Conservation (phyloP, 2,329 filamentous ascomycete genomes). For the Colletotrichum plurivorum region DNA sequence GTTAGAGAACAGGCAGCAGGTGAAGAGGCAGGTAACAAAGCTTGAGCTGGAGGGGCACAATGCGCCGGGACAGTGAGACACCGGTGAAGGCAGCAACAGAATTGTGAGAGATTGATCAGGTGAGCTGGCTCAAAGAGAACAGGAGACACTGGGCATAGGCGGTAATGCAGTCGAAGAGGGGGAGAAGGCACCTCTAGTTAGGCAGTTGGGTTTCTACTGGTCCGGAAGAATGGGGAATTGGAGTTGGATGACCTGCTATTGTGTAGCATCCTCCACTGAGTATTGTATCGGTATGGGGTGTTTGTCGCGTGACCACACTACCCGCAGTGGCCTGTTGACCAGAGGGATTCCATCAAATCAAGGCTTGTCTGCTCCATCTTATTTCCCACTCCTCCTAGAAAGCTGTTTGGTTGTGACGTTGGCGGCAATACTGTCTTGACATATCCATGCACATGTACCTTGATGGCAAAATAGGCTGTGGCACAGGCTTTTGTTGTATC, state of each 20-base stretch:
- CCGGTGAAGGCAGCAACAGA: background rate
- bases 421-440: background rate
- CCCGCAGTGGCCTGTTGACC: constrained; percentile 33
- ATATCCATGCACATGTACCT: background rate
- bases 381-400: constrained; percentile 23
- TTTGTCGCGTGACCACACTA: constrained; percentile 37
- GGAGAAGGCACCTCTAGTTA: background rate
- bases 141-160: constrained; percentile 6
- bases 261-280: constrained; percentile 20
- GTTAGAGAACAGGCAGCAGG: background rate
- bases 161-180: constrained; percentile 26
- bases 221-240: constrained; percentile 5
- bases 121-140: constrained; percentile 2
- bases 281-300: constrained; percentile 24
- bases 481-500: too few species aligned
- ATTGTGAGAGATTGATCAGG: constrained; percentile 3
- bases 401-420: constrained; percentile 12
- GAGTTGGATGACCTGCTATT: constrained; percentile 15
- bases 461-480: background rate
- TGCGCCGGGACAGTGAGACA: background rate
- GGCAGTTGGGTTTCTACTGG: constrained; percentile 4
- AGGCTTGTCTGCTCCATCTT: constrained; percentile 21
- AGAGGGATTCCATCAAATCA: background rate
- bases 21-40: background rate
- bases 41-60: constrained; percentile 13